Evolutionary conservation across 441 rosid genomes (phyloP).

Genomic region (Arabidopsis lyrata): DNA sequence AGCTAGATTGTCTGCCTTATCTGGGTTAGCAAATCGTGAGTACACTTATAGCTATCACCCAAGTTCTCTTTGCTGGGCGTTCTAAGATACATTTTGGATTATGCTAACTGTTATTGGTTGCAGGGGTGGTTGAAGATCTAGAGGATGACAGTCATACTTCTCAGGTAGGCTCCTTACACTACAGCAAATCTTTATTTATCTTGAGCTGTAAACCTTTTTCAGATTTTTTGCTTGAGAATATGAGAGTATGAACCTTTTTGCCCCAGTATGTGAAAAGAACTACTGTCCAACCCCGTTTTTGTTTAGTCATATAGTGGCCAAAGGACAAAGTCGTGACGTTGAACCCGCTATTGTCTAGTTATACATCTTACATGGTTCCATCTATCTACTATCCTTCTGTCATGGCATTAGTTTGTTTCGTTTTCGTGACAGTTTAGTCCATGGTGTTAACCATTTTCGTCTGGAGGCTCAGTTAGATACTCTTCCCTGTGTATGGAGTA

Average conservation of each 20-base stretch:
- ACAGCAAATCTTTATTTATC: not conserved
- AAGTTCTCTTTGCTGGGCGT: constrained; percentile 13
- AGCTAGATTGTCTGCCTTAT: constrained; percentile 74
- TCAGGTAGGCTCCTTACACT: constrained; percentile 56
- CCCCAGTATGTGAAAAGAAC: constrained; percentile 23
- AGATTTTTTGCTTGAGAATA: constrained; percentile 16
- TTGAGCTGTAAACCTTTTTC: constrained; percentile 23
- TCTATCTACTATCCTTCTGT: constrained; percentile 22
- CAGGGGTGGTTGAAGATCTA: constrained; percentile 58
- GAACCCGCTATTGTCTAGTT: constrained; percentile 6
- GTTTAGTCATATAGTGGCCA: constrained; percentile 34
- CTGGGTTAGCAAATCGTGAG: constrained; percentile 72
- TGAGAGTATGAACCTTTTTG: not conserved
- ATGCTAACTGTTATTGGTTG: constrained; percentile 38
- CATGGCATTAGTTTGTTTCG: constrained; percentile 23
- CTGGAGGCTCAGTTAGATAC: constrained; percentile 5
- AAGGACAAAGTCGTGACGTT: constrained; percentile 2
- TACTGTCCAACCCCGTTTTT: constrained; percentile 12
- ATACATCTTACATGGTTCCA: constrained; percentile 23
- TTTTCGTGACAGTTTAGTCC: constrained; percentile 19
- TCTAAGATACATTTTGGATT: constrained; percentile 7
- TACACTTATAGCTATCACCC: constrained; percentile 22
- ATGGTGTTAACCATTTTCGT: constrained; percentile 1
- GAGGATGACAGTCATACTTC: constrained; percentile 61
- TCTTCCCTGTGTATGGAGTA: constrained; percentile 15